Evolutionary conservation across 257 asterid genomes (phyloP), one percentile per base, ranked within the genome.

Genomic region (Agastache rugosa): DNA sequence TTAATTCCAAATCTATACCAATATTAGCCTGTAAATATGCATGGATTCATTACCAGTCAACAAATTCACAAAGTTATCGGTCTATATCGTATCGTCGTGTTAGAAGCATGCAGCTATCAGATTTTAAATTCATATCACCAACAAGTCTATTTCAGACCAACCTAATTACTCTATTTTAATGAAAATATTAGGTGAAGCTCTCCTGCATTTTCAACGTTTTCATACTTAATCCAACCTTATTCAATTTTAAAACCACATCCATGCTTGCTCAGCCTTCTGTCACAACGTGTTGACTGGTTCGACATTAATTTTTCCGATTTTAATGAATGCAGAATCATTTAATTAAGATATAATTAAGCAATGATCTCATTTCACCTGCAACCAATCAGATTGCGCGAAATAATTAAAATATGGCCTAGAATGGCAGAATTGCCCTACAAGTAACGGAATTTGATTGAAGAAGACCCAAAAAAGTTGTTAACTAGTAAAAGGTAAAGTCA

Each of bases 121-220:
- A 69, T 53, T 17, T 37, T 1, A 67, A 69, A 9, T 64, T 55
- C 20, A 76, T 78, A 71, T 50, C 31, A 73, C 79, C 63, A 71
- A 78, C 69, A 74, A 79, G 75, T 58, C 76, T 67, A 72, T 56
- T 17, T 23, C 75, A 81, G 77, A 76, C 59, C 23, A 77, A 77
- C 75, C 47, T 73, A 63, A 71, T 76, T 69, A 31, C 70, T 78
- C 75, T 63, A 74, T 23, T 48, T 60, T 17, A 11, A 41, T 53
- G 62, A 58, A n/a, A n/a, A 56, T 17, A 80, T 82, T 82, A 84
- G 89, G 88, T 84, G 77, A 17, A 79, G 35, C n/a, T 69, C 41
- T 71, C 74, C 72, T 41, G 75, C 76, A 80, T 69, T 78, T 75
- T 81, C 90, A 87, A 89, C 71, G 84, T 61, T 74, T 74, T 80